phyloP scores from a whole-genome alignment of 1,284 basidiomycete species.

The Cryptococcus amylolentus region DNA sequence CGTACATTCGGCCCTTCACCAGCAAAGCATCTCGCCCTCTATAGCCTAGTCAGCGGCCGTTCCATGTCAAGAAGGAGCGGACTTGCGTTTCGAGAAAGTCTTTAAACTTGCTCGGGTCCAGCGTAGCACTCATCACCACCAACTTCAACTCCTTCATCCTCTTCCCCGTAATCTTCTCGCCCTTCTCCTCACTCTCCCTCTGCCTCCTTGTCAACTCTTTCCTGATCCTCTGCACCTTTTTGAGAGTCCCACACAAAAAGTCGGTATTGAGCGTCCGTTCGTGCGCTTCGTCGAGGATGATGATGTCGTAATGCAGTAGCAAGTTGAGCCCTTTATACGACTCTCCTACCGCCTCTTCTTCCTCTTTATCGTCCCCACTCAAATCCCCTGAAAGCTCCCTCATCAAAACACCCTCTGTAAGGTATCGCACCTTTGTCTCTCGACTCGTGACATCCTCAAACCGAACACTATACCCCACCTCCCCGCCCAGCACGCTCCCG shows the following conservation, averaged over 20 bases:
- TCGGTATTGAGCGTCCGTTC: constrained; percentile 94
- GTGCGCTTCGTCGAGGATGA: constrained; percentile 96
- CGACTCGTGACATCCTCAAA: constrained; percentile 78
- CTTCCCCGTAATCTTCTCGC: constrained; percentile 28
- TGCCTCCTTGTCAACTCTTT: constrained; percentile 52
- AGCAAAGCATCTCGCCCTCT: constrained; percentile 62
- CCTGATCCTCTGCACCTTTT: constrained; percentile 73
- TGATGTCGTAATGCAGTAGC: constrained; percentile 79
- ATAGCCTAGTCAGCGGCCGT: neutral
- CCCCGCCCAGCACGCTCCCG: constrained; percentile 62
- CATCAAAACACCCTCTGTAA: constrained; percentile 95
- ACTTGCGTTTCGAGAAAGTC: constrained; percentile 75
- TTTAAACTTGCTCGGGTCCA: constrained; percentile 92
- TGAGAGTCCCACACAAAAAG: constrained; percentile 85
- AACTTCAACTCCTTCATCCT: constrained; percentile 63
- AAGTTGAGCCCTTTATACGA: constrained; percentile 42
- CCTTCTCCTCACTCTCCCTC: constrained; percentile 50
- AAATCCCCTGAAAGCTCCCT: constrained; percentile 62
- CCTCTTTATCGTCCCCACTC: neutral
- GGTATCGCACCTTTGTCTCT: constrained; percentile 78
- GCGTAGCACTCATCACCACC: constrained; percentile 94
- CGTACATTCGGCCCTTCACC: constrained; percentile 87
- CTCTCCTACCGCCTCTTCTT: neutral
- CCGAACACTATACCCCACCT: constrained; percentile 91
- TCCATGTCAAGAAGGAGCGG: neutral